These are phyloP conservation scores for Ilex aquifolium DNA, from an alignment of 257 asterid genomes.

Conservation along the genomic window DNA sequence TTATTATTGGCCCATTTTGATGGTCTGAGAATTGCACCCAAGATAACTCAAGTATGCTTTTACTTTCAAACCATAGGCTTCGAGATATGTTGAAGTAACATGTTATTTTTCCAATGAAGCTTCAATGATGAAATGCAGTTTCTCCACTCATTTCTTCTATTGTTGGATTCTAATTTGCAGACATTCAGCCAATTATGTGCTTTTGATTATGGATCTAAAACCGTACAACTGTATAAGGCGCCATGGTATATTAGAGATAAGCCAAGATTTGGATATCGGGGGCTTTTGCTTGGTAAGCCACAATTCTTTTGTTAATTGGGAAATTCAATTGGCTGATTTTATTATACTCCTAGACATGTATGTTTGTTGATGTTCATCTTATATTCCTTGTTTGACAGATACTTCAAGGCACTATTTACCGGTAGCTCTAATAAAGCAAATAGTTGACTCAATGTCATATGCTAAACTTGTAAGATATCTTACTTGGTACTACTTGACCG, in stretches of 20 bases:
- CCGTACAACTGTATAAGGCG: slow-evolving; percentile 56
- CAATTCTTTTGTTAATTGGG: slow-evolving; percentile 11
- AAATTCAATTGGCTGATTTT: slow-evolving; percentile 1
- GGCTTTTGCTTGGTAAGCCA: slow-evolving; percentile 67
- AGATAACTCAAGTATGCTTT: no score
- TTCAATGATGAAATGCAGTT: background rate
- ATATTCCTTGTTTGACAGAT: slow-evolving; percentile 41
- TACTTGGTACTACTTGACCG: slow-evolving; percentile 9
- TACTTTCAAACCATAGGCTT: no score
- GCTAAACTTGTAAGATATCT: slow-evolving; percentile 84
- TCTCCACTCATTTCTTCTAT: background rate
- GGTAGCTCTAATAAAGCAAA: slow-evolving; percentile 69
- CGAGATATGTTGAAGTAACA: background rate
- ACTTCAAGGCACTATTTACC: slow-evolving; percentile 93
- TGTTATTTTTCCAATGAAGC: background rate
- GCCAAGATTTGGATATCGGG: slow-evolving; percentile 83
- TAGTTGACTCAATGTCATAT: slow-evolving; percentile 86
- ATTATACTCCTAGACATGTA: slow-evolving; percentile 3
- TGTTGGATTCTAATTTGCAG: slow-evolving; percentile 27
- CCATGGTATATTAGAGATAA: slow-evolving; percentile 89
- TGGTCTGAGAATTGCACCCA: no score
- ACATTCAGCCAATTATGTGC: slow-evolving; percentile 81
- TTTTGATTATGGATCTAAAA: slow-evolving; percentile 69
- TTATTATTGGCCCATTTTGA: no score
- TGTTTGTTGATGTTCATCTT: slow-evolving; percentile 10